Evolutionary conservation across 2,329 filamentous ascomycete species (phyloP).

Genomic region (Thermothelomyces thermophilus): DNA sequence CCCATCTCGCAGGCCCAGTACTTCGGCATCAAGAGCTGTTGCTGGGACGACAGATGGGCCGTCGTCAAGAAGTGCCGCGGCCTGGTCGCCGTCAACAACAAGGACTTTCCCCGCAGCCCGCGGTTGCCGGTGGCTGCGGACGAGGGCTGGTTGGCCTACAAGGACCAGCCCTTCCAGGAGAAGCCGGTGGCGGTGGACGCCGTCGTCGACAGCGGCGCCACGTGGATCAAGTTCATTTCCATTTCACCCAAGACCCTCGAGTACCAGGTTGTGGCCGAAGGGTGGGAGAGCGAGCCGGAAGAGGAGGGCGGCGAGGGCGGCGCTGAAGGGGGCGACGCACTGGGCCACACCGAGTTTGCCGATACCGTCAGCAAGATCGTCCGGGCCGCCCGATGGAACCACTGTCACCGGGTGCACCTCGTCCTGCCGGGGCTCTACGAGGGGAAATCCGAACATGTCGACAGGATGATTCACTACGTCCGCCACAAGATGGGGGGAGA

Average conservation of each 20-base stretch:
- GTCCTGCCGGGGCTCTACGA: slow-evolving; percentile 27
- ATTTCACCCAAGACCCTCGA: slow-evolving; percentile 28
- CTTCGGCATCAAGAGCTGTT: slow-evolving; percentile 22
- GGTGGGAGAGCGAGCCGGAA: slow-evolving; percentile 26
- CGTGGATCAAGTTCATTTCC: slow-evolving; percentile 32
- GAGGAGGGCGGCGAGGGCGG: slow-evolving; percentile 18
- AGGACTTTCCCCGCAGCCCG: slow-evolving; percentile 26
- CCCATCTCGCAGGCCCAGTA: slow-evolving; percentile 22
- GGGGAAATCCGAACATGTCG: slow-evolving; percentile 24
- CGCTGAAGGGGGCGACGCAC: slow-evolving; percentile 13
- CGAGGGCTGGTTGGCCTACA: slow-evolving; percentile 21
- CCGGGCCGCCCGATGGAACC: slow-evolving; percentile 27
- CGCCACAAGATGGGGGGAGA: slow-evolving; percentile 20
- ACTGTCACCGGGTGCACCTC: slow-evolving; percentile 26
- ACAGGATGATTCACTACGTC: slow-evolving; percentile 26
- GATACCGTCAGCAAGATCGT: slow-evolving; percentile 26
- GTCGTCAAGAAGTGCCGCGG: slow-evolving; percentile 28
- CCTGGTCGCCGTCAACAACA: slow-evolving; percentile 27
- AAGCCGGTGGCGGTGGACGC: slow-evolving; percentile 28
- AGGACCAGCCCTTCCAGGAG: slow-evolving; percentile 22
- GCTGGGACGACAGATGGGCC: slow-evolving; percentile 26
- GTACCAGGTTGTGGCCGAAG: slow-evolving; percentile 29
- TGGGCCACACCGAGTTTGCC: slow-evolving; percentile 26
- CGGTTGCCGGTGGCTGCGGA: slow-evolving; percentile 15
- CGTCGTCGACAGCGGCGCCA: slow-evolving; percentile 30